These are phyloP conservation scores for Penicillium sp. DNA, from an alignment of 2,329 filamentous ascomycete genomes.

Conservation along the genomic window DNA sequence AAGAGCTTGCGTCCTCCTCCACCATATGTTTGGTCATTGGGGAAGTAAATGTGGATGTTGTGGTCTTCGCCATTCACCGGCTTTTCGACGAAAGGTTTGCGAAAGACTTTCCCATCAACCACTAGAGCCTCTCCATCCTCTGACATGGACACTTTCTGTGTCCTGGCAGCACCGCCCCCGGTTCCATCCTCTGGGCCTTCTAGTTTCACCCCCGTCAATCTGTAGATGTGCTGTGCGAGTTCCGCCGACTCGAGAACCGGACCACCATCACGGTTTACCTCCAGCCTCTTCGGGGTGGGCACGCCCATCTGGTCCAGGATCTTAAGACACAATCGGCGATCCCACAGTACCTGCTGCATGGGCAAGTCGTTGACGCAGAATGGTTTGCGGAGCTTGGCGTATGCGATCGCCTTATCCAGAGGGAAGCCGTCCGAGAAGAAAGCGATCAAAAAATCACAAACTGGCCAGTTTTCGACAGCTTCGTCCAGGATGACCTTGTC, in stretches of 20 bases:
- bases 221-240: constrained; percentile 76
- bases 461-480: constrained; percentile 93
- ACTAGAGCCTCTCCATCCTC: constrained; percentile 86
- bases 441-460: constrained; percentile 94
- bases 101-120: constrained; percentile 80
- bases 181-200: constrained; percentile 72
- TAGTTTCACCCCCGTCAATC: constrained; percentile 76
- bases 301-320: constrained; percentile 89
- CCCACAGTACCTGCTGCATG: constrained; percentile 98
- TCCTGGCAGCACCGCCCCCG: constrained; percentile 59
- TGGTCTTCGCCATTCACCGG: constrained; percentile 98
- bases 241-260: constrained; percentile 78
- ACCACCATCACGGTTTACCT: constrained; percentile 92
- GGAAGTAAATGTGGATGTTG: constrained; percentile 98
- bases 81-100: constrained; percentile 97
- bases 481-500: constrained; percentile 99
- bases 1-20: constrained; percentile 92
- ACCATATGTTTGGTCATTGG: constrained; percentile 71
- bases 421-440: constrained; percentile 99
- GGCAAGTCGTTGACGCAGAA: constrained; percentile 97
- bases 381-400: constrained; percentile 88
- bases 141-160: constrained; percentile 77
- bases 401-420: constrained; percentile 94
- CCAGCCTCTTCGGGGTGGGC: constrained; percentile 83
- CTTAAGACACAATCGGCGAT: constrained; percentile 83